phyloP scores from a whole-genome alignment of 768 basidiomycete species.

The Galerina marginata region DNA sequence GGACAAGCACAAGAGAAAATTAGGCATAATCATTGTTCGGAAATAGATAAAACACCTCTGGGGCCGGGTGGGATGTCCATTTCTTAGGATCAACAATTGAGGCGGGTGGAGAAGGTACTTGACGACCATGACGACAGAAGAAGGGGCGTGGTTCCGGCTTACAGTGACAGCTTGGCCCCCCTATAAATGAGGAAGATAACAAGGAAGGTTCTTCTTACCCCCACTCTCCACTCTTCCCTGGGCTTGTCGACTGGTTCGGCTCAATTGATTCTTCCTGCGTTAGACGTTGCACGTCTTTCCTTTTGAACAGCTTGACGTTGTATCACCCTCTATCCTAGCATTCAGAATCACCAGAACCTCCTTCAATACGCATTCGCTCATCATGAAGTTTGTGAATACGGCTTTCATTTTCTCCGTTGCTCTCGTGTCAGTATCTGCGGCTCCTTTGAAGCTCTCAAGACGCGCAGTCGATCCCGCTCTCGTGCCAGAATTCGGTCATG shows the following conservation, averaged over 20 bases:
- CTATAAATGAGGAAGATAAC: neutral
- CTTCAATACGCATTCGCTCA: constrained; percentile 4
- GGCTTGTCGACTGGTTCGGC: constrained; percentile 19
- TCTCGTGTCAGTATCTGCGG: constrained; percentile 43
- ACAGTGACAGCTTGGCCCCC: neutral
- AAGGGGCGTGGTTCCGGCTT: neutral
- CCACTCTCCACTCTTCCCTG: constrained; percentile 9
- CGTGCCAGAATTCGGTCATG: constrained; percentile 65
- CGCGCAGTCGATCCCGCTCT: constrained; percentile 47
- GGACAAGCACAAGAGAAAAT: no score
- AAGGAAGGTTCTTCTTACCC: constrained; percentile 2
- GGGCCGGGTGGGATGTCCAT: no score
- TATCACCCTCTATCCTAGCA: neutral
- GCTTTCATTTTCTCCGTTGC: constrained; percentile 31
- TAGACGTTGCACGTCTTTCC: constrained; percentile 13
- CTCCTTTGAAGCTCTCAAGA: constrained; percentile 37
- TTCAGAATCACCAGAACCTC: neutral
- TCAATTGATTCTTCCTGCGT: constrained; percentile 10
- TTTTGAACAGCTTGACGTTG: constrained; percentile 11
- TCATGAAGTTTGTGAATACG: constrained; percentile 32
- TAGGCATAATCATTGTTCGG: no score
- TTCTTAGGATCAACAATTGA: no score
- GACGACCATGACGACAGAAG: no score
- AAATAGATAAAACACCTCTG: no score
- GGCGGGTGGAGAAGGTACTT: no score